Evolutionary conservation across 1,139 yeast genomes (phyloP).

Genomic region (Sugiyamaella paludigena): DNA sequence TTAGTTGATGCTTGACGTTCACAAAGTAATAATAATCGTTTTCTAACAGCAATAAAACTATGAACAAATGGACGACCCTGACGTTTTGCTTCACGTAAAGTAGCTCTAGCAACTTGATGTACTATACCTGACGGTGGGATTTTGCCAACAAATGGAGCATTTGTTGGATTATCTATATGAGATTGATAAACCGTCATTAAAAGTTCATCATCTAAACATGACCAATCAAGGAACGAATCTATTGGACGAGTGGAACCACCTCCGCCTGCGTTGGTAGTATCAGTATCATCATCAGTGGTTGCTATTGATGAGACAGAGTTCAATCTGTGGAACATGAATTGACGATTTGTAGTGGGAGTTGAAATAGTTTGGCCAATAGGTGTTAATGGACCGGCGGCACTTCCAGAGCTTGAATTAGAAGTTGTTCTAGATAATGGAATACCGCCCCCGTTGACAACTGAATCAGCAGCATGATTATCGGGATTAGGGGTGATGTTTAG

Average conservation of each 20-base stretch:
- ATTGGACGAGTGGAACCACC: constrained; percentile 20
- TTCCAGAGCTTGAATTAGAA: constrained; percentile 16
- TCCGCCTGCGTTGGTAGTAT: constrained; percentile 15
- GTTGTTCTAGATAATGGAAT: constrained; percentile 20
- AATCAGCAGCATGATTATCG: not conserved
- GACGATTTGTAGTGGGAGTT: constrained; percentile 11
- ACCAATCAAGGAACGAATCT: constrained; percentile 30
- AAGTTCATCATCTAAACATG: constrained; percentile 33
- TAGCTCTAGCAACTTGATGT: constrained; percentile 37
- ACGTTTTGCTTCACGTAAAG: constrained; percentile 31
- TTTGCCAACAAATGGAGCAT: constrained; percentile 39
- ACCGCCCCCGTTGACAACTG: constrained; percentile 9
- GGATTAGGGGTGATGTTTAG: constrained; percentile 2
- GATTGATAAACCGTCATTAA: constrained; percentile 31
- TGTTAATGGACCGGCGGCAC: constrained; percentile 19
- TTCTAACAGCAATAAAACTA: constrained; percentile 33
- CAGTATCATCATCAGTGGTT: constrained; percentile 32
- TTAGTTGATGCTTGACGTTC: constrained; percentile 21
- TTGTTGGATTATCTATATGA: constrained; percentile 33
- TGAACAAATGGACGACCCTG: constrained; percentile 36
- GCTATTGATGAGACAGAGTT: constrained; percentile 32
- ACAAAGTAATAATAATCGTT: constrained; percentile 33
- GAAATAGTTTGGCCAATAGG: constrained; percentile 22
- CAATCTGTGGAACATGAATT: constrained; percentile 25
- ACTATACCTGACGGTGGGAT: constrained; percentile 40